These are phyloP conservation scores for Parastagonospora avenae DNA, from an alignment of 2,329 filamentous ascomycete genomes.

Conservation along the genomic window DNA sequence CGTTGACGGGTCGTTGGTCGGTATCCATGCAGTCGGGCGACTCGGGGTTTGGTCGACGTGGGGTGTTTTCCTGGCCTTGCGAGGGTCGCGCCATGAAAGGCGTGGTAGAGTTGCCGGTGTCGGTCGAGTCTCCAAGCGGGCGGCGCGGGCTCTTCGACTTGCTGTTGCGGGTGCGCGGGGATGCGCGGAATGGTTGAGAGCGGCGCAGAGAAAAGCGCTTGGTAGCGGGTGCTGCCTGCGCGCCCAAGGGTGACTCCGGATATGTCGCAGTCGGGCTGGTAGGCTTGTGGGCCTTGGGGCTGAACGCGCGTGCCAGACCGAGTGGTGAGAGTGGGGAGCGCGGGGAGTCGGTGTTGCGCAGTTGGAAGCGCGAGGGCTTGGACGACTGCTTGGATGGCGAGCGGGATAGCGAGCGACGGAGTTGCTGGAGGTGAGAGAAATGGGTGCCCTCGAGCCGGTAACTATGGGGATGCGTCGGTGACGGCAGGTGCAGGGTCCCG, in stretches of 20 bases:
- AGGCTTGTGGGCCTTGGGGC: conserved; percentile 52
- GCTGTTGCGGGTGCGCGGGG: conserved; percentile 69
- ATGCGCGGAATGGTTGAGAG: conserved; percentile 58
- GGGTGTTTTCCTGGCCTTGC: conserved; percentile 55
- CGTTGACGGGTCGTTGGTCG: conserved; percentile 51
- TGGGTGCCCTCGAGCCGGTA: conserved; percentile 75
- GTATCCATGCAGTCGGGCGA: conserved; percentile 35
- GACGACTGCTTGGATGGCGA: conserved; percentile 69
- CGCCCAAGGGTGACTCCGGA: conserved; percentile 61
- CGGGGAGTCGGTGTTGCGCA: conserved; percentile 57
- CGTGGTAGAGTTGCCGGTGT: conserved; percentile 69
- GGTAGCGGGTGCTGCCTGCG: conserved; percentile 64
- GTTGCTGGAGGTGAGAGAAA: conserved; percentile 77
- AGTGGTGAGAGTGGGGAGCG: conserved; percentile 52
- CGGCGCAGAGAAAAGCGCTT: conserved; percentile 58
- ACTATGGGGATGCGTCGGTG: conserved; percentile 71
- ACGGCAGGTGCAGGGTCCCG: conserved; percentile 83
- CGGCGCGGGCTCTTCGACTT: conserved; percentile 78
- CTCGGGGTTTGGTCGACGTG: conserved; percentile 37
- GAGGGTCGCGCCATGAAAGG: conserved; percentile 56
- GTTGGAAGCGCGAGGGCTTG: conserved; percentile 71
- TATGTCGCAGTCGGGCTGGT: conserved; percentile 56
- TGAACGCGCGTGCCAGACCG: conserved; percentile 52
- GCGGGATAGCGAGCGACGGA: conserved; percentile 85
- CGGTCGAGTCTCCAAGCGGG: conserved; percentile 69